A percentile compares a stretch with the other conserved stretches of the same genome.
phyloP scores from a whole-genome alignment of 2,329 filamentous ascomycete genomes.

The Apiospora aurea region DNA sequence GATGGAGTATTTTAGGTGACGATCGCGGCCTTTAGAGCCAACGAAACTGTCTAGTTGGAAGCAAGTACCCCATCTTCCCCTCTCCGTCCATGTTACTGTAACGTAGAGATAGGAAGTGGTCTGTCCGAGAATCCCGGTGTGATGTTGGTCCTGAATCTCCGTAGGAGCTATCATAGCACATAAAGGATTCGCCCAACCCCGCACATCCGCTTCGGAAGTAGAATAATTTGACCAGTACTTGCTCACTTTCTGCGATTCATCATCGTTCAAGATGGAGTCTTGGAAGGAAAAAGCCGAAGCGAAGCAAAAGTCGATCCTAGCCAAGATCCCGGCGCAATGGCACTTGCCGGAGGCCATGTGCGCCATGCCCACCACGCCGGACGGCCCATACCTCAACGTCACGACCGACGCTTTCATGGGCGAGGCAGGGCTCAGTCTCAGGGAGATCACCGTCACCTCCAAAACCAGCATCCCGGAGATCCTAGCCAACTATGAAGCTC shows the following conservation, averaged over 20 bases:
- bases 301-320: neutral
- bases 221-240: no score
- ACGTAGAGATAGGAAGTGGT: neutral
- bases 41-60: neutral
- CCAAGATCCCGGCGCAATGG: neutral
- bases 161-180: no score
- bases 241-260: neutral
- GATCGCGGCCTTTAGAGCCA: neutral
- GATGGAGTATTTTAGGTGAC: neutral
- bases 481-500: neutral
- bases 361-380: neutral
- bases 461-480: neutral
- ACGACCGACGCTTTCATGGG: neutral
- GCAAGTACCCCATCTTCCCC: neutral
- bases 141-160: neutral
- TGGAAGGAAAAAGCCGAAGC: neutral
- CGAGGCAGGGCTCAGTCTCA: neutral
- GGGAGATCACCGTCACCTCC: neutral
- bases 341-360: neutral
- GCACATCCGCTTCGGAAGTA: no score
- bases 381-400: neutral
- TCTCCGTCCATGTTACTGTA: neutral
- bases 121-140: neutral
- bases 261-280: neutral
- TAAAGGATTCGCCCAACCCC: no score